These are phyloP conservation scores for Cubamyces lactineus DNA, from an alignment of 768 basidiomycete genomes.

Conservation along the genomic window DNA sequence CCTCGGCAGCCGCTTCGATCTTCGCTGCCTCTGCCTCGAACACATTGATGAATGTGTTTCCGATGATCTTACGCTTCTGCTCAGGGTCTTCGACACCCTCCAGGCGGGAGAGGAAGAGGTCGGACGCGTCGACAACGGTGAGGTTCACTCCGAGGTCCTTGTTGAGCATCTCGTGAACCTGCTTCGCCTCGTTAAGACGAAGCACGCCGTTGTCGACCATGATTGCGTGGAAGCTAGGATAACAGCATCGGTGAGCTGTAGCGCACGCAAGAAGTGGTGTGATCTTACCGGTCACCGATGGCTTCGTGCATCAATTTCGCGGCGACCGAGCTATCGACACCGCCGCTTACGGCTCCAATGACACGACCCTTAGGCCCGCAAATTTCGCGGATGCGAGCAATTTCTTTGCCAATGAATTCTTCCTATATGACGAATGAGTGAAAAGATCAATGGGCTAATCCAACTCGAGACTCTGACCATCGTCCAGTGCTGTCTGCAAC, in stretches of 20 bases:
- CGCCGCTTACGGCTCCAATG: slow-evolving; percentile 96
- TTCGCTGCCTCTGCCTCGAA: slow-evolving; percentile 94
- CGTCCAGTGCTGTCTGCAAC: slow-evolving; percentile 84
- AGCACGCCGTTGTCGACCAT: slow-evolving; percentile 99
- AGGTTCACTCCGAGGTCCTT: slow-evolving; percentile 94
- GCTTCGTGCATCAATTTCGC: slow-evolving; percentile 99
- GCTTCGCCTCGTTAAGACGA: slow-evolving; percentile 85
- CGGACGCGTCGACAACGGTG: slow-evolving; percentile 94
- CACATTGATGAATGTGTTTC: slow-evolving; percentile 97
- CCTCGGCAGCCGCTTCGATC: slow-evolving; percentile 81
- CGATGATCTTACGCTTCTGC: slow-evolving; percentile 96
- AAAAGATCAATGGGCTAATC: background rate
- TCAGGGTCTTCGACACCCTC: slow-evolving; percentile 95
- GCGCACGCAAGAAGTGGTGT: background rate
- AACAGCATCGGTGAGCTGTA: slow-evolving; percentile 1
- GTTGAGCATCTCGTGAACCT: slow-evolving; percentile 93
- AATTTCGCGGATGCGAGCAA: slow-evolving; percentile 89
- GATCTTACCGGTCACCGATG: slow-evolving; percentile 86
- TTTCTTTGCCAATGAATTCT: slow-evolving; percentile 97
- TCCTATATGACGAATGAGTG: slow-evolving; percentile 52
- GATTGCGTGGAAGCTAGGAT: slow-evolving; percentile 90
- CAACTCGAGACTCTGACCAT: slow-evolving; percentile 59
- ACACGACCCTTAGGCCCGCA: slow-evolving; percentile 95
- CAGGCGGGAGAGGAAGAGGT: slow-evolving; percentile 87
- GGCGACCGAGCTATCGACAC: slow-evolving; percentile 97